Percentiles rank a stretch among this genome's conserved stretches.
Evolutionary conservation across 106 monocot species (phyloP).

Genomic region (Allium cepa): DNA sequence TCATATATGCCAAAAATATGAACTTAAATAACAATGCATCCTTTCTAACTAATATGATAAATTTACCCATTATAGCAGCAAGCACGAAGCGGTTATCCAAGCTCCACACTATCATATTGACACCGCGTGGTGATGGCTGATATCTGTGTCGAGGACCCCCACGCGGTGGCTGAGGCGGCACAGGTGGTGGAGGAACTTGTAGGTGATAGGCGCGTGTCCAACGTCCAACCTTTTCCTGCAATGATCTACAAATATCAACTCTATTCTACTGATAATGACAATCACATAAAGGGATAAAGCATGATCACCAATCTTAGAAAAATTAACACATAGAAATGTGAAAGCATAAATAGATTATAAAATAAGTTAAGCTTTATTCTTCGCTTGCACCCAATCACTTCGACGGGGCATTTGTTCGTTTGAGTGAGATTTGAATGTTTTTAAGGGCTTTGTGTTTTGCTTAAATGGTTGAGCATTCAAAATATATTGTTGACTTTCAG

Average conservation of each 20-base stretch:
- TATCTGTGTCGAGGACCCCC: conserved; percentile 95
- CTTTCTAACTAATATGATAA: not conserved
- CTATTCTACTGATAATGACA: not conserved
- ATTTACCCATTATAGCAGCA: conserved; percentile 98
- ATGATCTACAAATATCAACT: conserved; percentile 10
- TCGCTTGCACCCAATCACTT: too few relatives aligned
- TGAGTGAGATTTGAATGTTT: too few relatives aligned
- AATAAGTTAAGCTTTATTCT: not conserved
- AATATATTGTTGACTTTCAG: too few relatives aligned
- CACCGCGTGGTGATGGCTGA: conserved; percentile 97
- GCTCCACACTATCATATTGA: conserved; percentile 99
- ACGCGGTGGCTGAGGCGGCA: conserved; percentile 92
- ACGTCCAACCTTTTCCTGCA: conserved; percentile 85
- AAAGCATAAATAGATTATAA: not conserved
- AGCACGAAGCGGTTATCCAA: conserved; percentile 98
- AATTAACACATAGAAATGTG: not conserved
- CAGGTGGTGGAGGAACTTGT: conserved; percentile 94
- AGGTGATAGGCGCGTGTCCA: conserved; percentile 98
- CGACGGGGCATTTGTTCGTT: too few relatives aligned
- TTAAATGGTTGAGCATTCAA: too few relatives aligned
- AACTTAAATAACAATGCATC: too few relatives aligned
- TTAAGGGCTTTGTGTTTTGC: too few relatives aligned
- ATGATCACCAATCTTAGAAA: not conserved
- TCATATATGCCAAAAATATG: too few relatives aligned
- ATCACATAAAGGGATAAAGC: not conserved